These are phyloP conservation scores for Thraustotheca clavata DNA, from an alignment of 352 stramenopile genomes.

Conservation along the genomic window DNA sequence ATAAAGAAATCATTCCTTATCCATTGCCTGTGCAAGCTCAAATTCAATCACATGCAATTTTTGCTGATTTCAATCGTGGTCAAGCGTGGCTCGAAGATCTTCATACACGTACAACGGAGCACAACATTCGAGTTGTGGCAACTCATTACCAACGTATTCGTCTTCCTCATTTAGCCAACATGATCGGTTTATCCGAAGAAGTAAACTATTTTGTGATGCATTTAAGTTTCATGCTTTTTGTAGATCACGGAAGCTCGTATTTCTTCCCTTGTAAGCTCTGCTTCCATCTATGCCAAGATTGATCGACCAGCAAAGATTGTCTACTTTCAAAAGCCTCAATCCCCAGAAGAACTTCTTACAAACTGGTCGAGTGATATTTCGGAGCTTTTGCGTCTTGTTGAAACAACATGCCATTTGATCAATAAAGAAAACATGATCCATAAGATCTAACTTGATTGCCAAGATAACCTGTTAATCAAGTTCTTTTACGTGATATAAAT, in stretches of 20 bases:
- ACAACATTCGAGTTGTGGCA: slow-evolving; percentile 94
- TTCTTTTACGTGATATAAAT: neutral
- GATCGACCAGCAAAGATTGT: slow-evolving; percentile 96
- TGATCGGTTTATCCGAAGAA: slow-evolving; percentile 89
- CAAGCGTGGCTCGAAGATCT: slow-evolving; percentile 85
- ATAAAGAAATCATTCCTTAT: slow-evolving; percentile 95
- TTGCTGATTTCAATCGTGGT: slow-evolving; percentile 60
- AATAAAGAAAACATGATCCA: slow-evolving; percentile 99
- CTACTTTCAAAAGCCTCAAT: slow-evolving; percentile 87
- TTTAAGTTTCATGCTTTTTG: neutral
- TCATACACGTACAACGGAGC: slow-evolving; percentile 91
- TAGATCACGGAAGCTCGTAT: slow-evolving; percentile 71
- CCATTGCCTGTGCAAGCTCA: slow-evolving; percentile 81
- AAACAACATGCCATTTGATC: slow-evolving; percentile 97
- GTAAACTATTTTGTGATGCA: slow-evolving; percentile 34
- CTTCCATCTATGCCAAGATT: slow-evolving; percentile 95
- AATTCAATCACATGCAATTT: slow-evolving; percentile 79
- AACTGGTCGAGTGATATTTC: slow-evolving; percentile 96
- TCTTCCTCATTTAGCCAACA: slow-evolving; percentile 85
- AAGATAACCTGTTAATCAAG: neutral
- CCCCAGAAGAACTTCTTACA: slow-evolving; percentile 89
- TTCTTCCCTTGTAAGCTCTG: slow-evolving; percentile 88
- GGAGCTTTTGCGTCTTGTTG: slow-evolving; percentile 92
- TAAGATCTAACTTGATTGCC: slow-evolving; percentile 58
- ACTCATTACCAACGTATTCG: slow-evolving; percentile 95